Percentiles rank a stretch among this genome's conserved stretches.
phyloP scores from a whole-genome alignment of 2,329 filamentous ascomycete genomes.

The Xylariaceae sp. region DNA sequence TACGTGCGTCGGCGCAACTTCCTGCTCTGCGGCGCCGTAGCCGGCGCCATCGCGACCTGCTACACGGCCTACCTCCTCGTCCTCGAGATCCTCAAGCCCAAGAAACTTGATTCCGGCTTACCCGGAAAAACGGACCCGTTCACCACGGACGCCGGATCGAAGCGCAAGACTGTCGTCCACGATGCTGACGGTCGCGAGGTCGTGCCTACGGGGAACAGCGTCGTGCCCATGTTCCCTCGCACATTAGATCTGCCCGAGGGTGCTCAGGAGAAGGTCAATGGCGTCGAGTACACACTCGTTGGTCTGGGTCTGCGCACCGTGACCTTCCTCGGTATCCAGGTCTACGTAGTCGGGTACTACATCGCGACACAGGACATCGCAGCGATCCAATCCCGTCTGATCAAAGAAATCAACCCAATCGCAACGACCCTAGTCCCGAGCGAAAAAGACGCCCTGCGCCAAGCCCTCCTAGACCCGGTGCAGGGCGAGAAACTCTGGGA shows the following conservation, averaged over 20 bases:
- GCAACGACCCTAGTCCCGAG: conserved; percentile 78
- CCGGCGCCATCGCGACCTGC: conserved; percentile 45
- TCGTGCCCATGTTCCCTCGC: conserved; percentile 74
- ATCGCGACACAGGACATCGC: conserved; percentile 78
- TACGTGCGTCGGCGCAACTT: conserved; percentile 48
- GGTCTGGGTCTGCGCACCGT: conserved; percentile 86
- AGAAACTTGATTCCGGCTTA: conserved; percentile 42
- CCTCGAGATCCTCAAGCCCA: conserved; percentile 39
- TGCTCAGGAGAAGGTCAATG: conserved; percentile 32
- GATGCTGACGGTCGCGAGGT: conserved; percentile 67
- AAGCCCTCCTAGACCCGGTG: conserved; percentile 62
- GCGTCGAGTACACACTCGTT: conserved; percentile 75
- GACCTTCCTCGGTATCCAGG: conserved; percentile 82
- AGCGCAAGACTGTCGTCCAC: conserved; percentile 56
- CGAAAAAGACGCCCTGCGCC: conserved; percentile 71
- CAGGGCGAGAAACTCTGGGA: conserved; percentile 71
- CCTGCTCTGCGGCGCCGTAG: conserved; percentile 45
- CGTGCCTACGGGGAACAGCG: conserved; percentile 73
- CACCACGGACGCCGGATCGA: conserved; percentile 44
- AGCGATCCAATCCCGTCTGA: conserved; percentile 69
- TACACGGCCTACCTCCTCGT: conserved; percentile 42
- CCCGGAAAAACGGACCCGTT: conserved; percentile 39
- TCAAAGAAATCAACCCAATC: conserved; percentile 67
- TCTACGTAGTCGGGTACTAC: conserved; percentile 93
- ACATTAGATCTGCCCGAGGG: conserved; percentile 52